Evolutionary conservation across 805 yeast genomes (phyloP).

Genomic region (Myxozyma sirexii): DNA sequence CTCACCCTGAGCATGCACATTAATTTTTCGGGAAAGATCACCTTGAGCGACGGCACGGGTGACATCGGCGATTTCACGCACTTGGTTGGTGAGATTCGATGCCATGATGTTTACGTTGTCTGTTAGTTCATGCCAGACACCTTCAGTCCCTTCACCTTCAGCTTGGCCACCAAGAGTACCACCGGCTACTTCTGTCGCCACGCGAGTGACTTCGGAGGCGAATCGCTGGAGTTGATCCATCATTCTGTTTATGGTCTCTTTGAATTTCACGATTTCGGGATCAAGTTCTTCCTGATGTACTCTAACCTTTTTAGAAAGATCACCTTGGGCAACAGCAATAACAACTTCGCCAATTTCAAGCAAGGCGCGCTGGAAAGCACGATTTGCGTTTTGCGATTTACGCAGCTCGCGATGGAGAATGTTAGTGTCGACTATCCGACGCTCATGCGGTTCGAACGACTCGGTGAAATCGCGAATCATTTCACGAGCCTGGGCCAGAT

Average conservation of each 20-base stretch:
- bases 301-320: conserved; percentile 75
- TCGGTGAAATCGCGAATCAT: conserved; percentile 27
- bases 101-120: conserved; percentile 93
- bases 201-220: conserved; percentile 78
- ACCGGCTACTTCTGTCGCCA: conserved; percentile 87
- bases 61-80: conserved; percentile 86
- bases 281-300: conserved; percentile 71
- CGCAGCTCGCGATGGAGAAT: conserved; percentile 42
- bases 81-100: conserved; percentile 81
- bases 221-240: conserved; percentile 83
- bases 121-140: conserved; percentile 84
- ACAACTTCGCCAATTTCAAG: conserved; percentile 84
- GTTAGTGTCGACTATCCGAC: conserved; percentile 25
- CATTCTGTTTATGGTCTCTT: conserved; percentile 82
- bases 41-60: conserved; percentile 88
- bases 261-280: conserved; percentile 78
- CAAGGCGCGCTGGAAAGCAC: conserved; percentile 62
- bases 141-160: conserved; percentile 79
- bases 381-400: conserved; percentile 57
- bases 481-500: conserved; percentile 32
- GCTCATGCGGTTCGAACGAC: conserved; percentile 30
- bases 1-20: conserved; percentile 91
- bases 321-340: conserved; percentile 87
- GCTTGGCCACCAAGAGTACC: conserved; percentile 92
- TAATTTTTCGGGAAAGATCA: conserved; percentile 77